Evolutionary conservation across 169 alveolate genomes (phyloP).

Genomic region (Cryptosporidium ubiquitum): DNA sequence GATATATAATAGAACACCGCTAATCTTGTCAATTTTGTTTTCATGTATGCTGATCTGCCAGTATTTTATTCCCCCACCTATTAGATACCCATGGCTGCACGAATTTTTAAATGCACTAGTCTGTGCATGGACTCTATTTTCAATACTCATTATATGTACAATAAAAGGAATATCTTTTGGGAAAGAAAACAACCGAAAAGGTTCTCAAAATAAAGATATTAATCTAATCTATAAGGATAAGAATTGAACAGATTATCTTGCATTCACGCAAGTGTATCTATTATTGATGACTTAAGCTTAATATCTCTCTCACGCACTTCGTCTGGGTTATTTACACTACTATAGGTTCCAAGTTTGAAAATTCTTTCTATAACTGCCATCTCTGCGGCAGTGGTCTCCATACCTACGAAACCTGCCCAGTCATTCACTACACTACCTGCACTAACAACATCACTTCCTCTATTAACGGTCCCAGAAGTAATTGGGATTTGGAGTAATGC

Average conservation of each 20-base stretch:
- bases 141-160: slow-evolving; percentile 31
- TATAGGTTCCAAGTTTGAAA: slow-evolving; percentile 88
- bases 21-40: not conserved
- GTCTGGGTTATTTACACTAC: slow-evolving; percentile 77
- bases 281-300: slow-evolving; percentile 78
- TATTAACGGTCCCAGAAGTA: slow-evolving; percentile 99
- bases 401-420: slow-evolving; percentile 98
- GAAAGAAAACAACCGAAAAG: not conserved
- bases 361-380: slow-evolving; percentile 94
- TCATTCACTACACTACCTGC: slow-evolving; percentile 98
- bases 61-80: slow-evolving; percentile 26
- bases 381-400: slow-evolving; percentile 99
- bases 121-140: slow-evolving; percentile 36
- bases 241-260: not conserved
- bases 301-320: slow-evolving; percentile 74
- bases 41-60: slow-evolving; percentile 24
- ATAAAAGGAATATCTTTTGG: not conserved
- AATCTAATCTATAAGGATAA: not conserved
- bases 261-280: slow-evolving; percentile 78
- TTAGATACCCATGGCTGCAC: slow-evolving; percentile 44
- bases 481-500: slow-evolving; percentile 94
- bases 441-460: slow-evolving; percentile 97
- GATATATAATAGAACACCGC: not conserved
- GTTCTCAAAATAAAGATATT: not conserved
- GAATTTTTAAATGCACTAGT: slow-evolving; percentile 47